Base-by-base conservation (phyloP, 768 basidiomycete genomes). In the Holtermanniella nyarrowii region DNA sequence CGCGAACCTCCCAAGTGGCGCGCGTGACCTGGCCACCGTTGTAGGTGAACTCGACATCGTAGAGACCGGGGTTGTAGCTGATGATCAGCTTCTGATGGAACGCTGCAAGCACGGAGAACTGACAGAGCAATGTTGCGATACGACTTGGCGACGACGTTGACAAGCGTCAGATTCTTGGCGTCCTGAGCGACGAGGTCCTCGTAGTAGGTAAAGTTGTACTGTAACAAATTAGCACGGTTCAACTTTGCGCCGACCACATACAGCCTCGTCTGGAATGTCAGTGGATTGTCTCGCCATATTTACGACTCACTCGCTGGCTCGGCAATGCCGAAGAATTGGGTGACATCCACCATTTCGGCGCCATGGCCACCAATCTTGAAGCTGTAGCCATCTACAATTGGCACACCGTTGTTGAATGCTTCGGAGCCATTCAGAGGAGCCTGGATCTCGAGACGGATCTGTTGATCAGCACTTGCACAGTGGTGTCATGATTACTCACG, bases 371-470 rank as follows among this genome's bases (percentile, higher is more conserved):
- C 56, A 47, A 74, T 69, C 26, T 54, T 60, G 42, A 74, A 46
- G 20, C 58, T 46, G 45, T 72, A 73, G 31, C 31, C 31, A 48
- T 68, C 58, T 1, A 50, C 37, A 53, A 60, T 48, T 14, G 68
- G 65, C 2, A 59, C 57, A 45, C 74, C 74, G 49, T 61, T 57
- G 61, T 72, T 71, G 60, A 55, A 74, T 12, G 73, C 66, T 42
- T 68, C 61, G 1, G 70, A 58, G 13, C 74, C 74, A 58, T 74
- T 74, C 5, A 66, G 55, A 18, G 74, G 74, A 1, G 74, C 74
- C 39, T 74, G 74, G 7, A 72, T 61, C 53, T 68, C 57, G 23
- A 60, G 47, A 10, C 57, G 47, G 42, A 61, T 52, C 44, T 60
- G 46, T 48, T 14, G 5, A 47, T 14, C 22, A 23, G 44, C 13